Evolutionary conservation across 768 basidiomycete genomes (phyloP), one percentile per base, ranked within the genome.

Genomic region (Sporobolomyces phaffii): DNA sequence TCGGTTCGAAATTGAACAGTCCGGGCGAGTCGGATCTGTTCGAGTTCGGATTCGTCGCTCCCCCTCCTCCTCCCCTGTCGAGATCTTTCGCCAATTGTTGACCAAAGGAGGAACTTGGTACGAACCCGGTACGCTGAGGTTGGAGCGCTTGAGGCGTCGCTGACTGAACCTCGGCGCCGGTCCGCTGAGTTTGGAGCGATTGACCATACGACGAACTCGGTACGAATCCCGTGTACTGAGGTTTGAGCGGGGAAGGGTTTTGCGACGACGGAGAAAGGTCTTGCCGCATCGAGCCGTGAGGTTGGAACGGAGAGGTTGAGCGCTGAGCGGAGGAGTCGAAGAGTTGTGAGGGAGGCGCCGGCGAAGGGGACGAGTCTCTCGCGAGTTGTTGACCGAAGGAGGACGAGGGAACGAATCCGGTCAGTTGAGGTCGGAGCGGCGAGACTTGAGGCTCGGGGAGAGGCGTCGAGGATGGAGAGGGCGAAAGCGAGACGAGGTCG

Each of bases 351-450:
- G 62, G 26, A 20, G 54, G 51, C 11, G 62, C 26, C 34, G 58
- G 41, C n/a, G 52, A 51, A 3, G 36, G n/a, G 15, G 40, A 54
- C 29, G 53, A 28, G 47, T 59, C 52, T 24, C 50, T 43, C 18
- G 57, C 62, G 47, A 70, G 36, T 17, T 64, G 59, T 24, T 65
- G 68, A 0, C 68, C 68, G 45, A 70, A 70, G 2, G 61, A n/a
- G 1, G 61, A 63, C 26, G 69, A 63, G 7, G 69, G 69, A 17
- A 63, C 58, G 58, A 70, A 70, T 7, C 68, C 68, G 3, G 68
- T 69, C 24, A 45, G 31, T 36, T 70, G 73, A 18, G 77, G 76
- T 3, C 68, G 62, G 5, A 73, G 36, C 34, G 75, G 72, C 18
- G 76, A 60, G 43, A 57, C 71, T 41, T 48, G 11, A 38, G 48